These are phyloP conservation scores for Tulasnella sp. DNA, from an alignment of 768 basidiomycete genomes.

Conservation along the genomic window DNA sequence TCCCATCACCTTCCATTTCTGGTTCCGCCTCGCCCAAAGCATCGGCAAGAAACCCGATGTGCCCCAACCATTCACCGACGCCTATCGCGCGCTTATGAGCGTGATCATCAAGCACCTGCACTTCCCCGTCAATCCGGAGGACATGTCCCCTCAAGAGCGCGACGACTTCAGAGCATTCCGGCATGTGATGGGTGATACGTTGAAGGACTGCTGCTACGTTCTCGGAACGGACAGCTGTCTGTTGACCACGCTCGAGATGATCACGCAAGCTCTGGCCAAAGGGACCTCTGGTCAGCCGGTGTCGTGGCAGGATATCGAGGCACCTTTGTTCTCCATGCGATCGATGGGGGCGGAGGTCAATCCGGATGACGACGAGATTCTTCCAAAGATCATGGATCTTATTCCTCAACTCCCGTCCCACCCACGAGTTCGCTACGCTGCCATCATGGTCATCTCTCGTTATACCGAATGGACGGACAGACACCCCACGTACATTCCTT, in stretches of 20 bases:
- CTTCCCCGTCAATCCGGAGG: slow-evolving; percentile 67
- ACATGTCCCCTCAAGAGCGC: slow-evolving; percentile 70
- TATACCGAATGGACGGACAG: slow-evolving; percentile 95
- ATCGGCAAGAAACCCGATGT: slow-evolving; percentile 69
- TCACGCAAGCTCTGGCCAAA: slow-evolving; percentile 62
- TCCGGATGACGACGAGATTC: slow-evolving; percentile 64
- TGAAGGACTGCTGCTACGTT: slow-evolving; percentile 96
- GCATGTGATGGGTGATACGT: slow-evolving; percentile 97
- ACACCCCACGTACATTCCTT: slow-evolving; percentile 78
- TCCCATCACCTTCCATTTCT: slow-evolving; percentile 95
- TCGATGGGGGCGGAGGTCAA: slow-evolving; percentile 97
- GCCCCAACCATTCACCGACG: slow-evolving; percentile 67
- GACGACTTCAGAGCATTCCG: slow-evolving; percentile 93
- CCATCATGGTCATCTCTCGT: slow-evolving; percentile 86
- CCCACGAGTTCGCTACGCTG: slow-evolving; percentile 89
- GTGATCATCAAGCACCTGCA: slow-evolving; percentile 86
- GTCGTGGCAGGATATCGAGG: slow-evolving; percentile 96
- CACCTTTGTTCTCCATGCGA: slow-evolving; percentile 93
- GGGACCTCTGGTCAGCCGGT: slow-evolving; percentile 32
- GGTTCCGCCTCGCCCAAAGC: slow-evolving; percentile 92
- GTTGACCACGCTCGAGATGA: slow-evolving; percentile 68
- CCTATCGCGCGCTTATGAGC: slow-evolving; percentile 74
- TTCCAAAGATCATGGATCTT: slow-evolving; percentile 95
- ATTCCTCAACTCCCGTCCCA: slow-evolving; percentile 84
- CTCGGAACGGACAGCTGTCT: slow-evolving; percentile 82